Conservation (phyloP, 495 filamentous ascomycete species). For the Tuber umbilicatum region DNA sequence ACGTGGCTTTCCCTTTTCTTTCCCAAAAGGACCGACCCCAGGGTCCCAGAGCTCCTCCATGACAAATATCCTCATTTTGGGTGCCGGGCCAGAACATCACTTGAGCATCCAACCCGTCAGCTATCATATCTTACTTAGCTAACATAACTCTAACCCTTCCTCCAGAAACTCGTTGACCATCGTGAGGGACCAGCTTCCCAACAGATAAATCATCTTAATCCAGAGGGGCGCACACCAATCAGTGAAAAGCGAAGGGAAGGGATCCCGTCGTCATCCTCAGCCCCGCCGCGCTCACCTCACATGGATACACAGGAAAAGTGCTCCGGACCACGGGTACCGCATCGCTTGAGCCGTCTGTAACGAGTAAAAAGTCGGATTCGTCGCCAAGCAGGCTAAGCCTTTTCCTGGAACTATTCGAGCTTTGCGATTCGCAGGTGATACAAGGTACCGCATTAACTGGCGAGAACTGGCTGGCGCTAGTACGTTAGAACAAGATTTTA, state of each 20-base stretch:
- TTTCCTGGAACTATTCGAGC: no score
- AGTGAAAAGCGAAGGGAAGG: not conserved
- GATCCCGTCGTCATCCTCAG: not conserved
- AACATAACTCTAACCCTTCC: not conserved
- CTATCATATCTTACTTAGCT: not conserved
- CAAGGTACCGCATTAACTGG: no score
- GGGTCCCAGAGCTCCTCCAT: slow-evolving; percentile 1
- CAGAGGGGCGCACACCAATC: not conserved
- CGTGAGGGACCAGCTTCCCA: not conserved
- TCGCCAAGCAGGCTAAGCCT: no score
- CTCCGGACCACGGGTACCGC: not conserved
- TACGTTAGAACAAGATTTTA: no score
- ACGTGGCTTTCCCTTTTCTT: not conserved
- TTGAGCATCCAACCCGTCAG: not conserved
- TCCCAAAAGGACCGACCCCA: not conserved
- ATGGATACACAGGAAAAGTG: not conserved
- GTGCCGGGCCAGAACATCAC: not conserved
- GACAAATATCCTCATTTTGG: not conserved
- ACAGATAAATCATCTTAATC: not conserved
- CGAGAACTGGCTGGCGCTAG: no score
- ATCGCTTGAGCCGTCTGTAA: no score
- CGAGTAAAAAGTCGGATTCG: no score
- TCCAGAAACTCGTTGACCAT: not conserved
- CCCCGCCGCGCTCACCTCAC: not conserved
- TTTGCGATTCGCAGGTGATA: no score